phyloP scores from a whole-genome alignment of 805 yeast species.

The Cyberlindnera meyerae region DNA sequence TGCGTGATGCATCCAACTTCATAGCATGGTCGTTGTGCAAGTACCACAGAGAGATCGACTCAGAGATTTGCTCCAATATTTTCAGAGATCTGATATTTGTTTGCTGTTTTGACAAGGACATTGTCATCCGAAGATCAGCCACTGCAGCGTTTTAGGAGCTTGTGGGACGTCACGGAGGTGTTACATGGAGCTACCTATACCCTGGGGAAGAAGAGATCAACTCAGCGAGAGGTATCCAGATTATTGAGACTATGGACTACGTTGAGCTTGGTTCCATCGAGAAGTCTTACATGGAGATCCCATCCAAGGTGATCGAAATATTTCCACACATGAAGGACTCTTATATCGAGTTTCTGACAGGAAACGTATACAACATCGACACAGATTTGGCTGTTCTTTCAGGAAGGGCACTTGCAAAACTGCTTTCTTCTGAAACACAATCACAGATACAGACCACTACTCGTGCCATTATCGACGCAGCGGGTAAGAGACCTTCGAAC shows the following conservation, averaged over 20 bases:
- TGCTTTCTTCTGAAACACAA: constrained; percentile 4
- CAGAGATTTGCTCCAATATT: constrained; percentile 15
- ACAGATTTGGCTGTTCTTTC: constrained; percentile 39
- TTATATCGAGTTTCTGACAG: constrained; percentile 31
- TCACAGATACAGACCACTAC: too few relatives aligned
- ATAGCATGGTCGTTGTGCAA: constrained; percentile 74
- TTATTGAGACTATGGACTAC: constrained; percentile 59
- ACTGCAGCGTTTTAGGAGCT: constrained; percentile 85
- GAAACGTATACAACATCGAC: constrained; percentile 34
- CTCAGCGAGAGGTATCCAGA: constrained; percentile 37
- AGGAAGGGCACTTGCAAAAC: constrained; percentile 30
- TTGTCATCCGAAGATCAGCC: constrained; percentile 73
- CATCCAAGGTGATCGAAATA: constrained; percentile 26
- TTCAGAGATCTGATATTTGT: constrained; percentile 40
- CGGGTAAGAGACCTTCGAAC: constrained; percentile 12
- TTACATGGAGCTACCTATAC: constrained; percentile 28
- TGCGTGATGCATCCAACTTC: constrained; percentile 83
- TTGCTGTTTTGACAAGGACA: constrained; percentile 66
- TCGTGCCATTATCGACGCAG: constrained; percentile 2
- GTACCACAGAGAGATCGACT: constrained; percentile 28
- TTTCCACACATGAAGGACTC: constrained; percentile 22
- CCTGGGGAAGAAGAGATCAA: constrained; percentile 18
- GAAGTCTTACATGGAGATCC: constrained; percentile 35
- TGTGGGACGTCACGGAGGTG: constrained; percentile 65
- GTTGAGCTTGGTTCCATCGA: constrained; percentile 39